Conservation (phyloP, 2,329 filamentous ascomycete genomes). For the Sporothrix dimorphospora region DNA sequence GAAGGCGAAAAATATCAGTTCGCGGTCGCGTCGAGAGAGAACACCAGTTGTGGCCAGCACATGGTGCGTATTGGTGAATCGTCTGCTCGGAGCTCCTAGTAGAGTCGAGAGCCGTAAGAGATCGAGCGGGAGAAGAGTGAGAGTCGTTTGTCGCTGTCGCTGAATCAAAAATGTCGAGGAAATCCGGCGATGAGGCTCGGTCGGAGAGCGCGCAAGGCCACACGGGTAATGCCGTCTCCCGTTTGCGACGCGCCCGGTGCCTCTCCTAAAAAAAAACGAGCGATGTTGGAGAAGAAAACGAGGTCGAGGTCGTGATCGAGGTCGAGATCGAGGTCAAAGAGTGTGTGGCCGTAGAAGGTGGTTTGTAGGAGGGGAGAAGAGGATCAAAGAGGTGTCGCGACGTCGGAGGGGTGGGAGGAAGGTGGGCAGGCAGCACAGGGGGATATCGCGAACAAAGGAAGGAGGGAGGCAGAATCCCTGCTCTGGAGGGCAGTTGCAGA, state of each 20-base stretch:
- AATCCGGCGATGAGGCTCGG: neutral
- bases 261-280: neutral
- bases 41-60: conserved; percentile 9
- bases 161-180: neutral
- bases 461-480: conserved; percentile 15
- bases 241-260: neutral
- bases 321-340: neutral
- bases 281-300: neutral
- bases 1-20: neutral
- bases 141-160: neutral
- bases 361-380: conserved; percentile 8
- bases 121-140: neutral
- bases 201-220: neutral
- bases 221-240: conserved; percentile 15
- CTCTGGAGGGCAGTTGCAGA: conserved; percentile 2
- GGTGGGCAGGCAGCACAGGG: conserved; percentile 12
- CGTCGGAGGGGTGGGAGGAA: conserved; percentile 4
- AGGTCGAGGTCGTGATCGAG: neutral
- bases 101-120: too few species aligned
- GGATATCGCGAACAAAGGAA: conserved; percentile 5
- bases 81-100: neutral
- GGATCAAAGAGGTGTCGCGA: neutral
- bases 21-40: neutral
- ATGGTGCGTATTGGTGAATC: neutral
- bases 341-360: neutral